Percentiles rank a stretch among this genome's conserved stretches.
These are phyloP conservation scores for Rhipidocladum racemiflorum DNA, from an alignment of 176 grass and related monocot species.

Conservation along the genomic window DNA sequence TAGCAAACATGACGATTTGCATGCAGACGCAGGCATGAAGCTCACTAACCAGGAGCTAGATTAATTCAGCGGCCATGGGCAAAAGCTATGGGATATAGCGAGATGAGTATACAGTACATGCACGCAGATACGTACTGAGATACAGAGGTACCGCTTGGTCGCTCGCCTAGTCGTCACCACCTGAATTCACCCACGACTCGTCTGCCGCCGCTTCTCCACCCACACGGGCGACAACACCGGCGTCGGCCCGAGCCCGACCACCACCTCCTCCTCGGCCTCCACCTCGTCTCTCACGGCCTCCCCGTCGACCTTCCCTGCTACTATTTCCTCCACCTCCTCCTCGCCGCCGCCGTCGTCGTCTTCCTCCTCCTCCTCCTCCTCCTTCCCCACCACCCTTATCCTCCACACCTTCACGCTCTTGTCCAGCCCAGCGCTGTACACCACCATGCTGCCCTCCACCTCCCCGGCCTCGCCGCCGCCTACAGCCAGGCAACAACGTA, in stretches of 20 bases:
- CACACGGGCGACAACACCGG: constrained; percentile 66
- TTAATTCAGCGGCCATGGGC: neutral
- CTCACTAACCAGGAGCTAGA: neutral
- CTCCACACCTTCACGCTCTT: constrained; percentile 92
- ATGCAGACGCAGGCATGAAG: neutral
- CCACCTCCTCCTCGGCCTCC: constrained; percentile 15
- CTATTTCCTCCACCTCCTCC: neutral
- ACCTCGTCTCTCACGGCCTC: neutral
- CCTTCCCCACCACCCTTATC: constrained; percentile 63
- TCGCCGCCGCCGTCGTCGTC: neutral
- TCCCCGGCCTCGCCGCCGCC: constrained; percentile 58
- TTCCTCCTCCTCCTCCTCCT: neutral
- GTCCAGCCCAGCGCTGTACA: constrained; percentile 83
- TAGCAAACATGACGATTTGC: neutral
- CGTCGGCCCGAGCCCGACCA: constrained; percentile 32
- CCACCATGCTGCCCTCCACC: constrained; percentile 64
- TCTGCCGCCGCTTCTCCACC: constrained; percentile 64
- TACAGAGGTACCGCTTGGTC: neutral
- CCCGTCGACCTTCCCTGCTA: constrained; percentile 17
- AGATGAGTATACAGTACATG: neutral
- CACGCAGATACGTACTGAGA: neutral
- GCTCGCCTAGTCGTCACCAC: neutral
- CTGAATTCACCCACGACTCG: constrained; percentile 34
- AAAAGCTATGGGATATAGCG: neutral
- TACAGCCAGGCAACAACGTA: constrained; percentile 75